Conservation (phyloP, 140 eudicot species). For the Bidens hawaiensis region DNA sequence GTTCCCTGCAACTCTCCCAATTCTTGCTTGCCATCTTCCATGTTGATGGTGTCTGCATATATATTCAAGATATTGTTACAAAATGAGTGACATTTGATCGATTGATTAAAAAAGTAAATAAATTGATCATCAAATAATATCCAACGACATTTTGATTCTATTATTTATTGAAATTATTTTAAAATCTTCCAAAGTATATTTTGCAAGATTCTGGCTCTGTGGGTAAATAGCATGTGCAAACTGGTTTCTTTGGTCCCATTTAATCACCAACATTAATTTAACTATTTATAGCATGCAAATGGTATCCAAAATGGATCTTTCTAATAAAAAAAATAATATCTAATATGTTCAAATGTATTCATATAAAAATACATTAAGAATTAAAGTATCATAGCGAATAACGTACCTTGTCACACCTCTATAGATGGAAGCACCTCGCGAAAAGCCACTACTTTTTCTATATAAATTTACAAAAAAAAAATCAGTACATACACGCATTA, state of each 20-base stretch:
- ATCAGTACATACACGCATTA: background rate
- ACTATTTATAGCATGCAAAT: conserved; percentile 22
- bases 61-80: conserved; percentile 4
- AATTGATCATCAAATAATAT: conserved; percentile 1
- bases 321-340: background rate
- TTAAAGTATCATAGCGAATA: background rate
- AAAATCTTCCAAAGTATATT: conserved; percentile 30
- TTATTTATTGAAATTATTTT: background rate
- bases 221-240: conserved; percentile 38
- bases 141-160: background rate
- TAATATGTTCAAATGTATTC: background rate
- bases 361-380: background rate
- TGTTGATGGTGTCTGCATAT: conserved; percentile 80
- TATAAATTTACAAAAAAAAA: background rate
- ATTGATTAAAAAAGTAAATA: background rate
- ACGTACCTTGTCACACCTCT: conserved; percentile 91
- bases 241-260: conserved; percentile 33
- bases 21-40: conserved; percentile 96
- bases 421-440: conserved; percentile 93
- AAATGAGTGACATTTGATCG: background rate
- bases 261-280: conserved; percentile 24
- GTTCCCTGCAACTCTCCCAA: conserved; percentile 97
- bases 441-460: conserved; percentile 93
- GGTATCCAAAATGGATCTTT: conserved; percentile 13
- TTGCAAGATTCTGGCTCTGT: conserved; percentile 33